Conservation (phyloP, 352 stramenopile genomes). For the Phytophthora multivora region DNA sequence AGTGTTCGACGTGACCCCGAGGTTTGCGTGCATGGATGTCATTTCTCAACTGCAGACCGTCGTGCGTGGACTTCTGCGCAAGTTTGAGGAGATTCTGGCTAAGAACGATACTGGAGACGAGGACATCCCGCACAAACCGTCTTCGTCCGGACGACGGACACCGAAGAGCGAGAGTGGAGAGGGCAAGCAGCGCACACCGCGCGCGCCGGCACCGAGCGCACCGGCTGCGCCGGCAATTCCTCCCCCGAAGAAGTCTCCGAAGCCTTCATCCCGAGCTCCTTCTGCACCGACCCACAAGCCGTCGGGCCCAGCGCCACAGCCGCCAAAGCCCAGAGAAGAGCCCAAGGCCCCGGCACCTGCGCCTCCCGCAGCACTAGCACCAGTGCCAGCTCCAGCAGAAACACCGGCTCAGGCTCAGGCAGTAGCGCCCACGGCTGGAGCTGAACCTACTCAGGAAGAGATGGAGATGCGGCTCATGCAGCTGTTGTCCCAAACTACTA, state of each 20-base stretch:
- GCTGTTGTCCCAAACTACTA: constrained; percentile 84
- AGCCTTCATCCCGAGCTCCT: constrained; percentile 12
- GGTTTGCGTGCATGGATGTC: constrained; percentile 75
- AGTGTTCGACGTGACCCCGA: constrained; percentile 65
- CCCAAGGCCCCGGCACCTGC: constrained; percentile 10
- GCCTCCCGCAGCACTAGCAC: constrained; percentile 13
- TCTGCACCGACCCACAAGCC: constrained; percentile 28
- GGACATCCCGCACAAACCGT: constrained; percentile 58
- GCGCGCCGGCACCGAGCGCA: constrained; percentile 35
- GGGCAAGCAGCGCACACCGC: constrained; percentile 29
- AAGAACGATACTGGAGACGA: constrained; percentile 56
- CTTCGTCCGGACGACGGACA: constrained; percentile 50
- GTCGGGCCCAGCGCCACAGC: constrained; percentile 15
- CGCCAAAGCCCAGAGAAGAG: constrained; percentile 28
- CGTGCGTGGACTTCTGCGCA: constrained; percentile 71
- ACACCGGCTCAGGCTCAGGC: constrained; percentile 9
- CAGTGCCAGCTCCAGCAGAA: constrained; percentile 11
- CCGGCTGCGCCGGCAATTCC: constrained; percentile 37
- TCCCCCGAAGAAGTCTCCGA: constrained; percentile 42
- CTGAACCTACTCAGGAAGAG: constrained; percentile 48
- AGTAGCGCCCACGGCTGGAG: constrained; percentile 10
- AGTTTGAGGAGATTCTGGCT: constrained; percentile 79
- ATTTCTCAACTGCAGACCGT: constrained; percentile 79
- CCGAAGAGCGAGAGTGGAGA: constrained; percentile 23
- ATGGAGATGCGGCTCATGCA: constrained; percentile 85